Evolutionary conservation across 306 rosid species (phyloP), one percentile per base, ranked within the genome.

Genomic region (Glycine tomentella): DNA sequence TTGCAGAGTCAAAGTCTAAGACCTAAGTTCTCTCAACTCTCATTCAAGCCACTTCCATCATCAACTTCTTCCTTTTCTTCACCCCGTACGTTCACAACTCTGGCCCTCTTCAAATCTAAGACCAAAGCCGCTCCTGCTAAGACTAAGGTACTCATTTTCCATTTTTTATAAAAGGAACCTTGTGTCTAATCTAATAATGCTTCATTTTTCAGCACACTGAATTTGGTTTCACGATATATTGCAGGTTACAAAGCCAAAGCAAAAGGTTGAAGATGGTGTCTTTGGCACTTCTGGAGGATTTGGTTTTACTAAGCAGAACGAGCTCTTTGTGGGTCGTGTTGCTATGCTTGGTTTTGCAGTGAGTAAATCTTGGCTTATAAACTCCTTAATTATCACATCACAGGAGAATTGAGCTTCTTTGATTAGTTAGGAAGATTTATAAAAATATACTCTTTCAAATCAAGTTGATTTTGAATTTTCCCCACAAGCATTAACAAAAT

Each of bases 271-370:
- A 86, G 93, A 89, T 81, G 99, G 99, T 20, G 2, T 95, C 58
- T 93, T 95, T 77, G 99, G 99, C 14, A 95, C 99, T 74, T 95
- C 99, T 0, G 99, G 99, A 14, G 99, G 99, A 48, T 88, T 95
- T 87, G 99, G 98, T 40, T 95, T 95, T 77, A 95, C 99, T 0
- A 95, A 95, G 91, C 90, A 91, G 90, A 95, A 95, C 55, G 99
- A 95, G 86, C 98, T 95, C 72, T 95, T 95, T 31, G 99, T 95
- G 16, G 98, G 99, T 72, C 99, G 98, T 63, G 97, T 86, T 83
- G 98, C 98, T 46, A 95, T 95, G 99, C 53, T 95, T 48, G 99
- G 99, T 61, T 95, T 95, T 79, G 99, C 99, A 0, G 99, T 93
- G 63, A 95, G 97, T 84, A 56, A 36, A 51, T 7, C 55, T 49